Evolutionary conservation across 2,329 filamentous ascomycete species (phyloP).

Genomic region (Neonectria faginata): DNA sequence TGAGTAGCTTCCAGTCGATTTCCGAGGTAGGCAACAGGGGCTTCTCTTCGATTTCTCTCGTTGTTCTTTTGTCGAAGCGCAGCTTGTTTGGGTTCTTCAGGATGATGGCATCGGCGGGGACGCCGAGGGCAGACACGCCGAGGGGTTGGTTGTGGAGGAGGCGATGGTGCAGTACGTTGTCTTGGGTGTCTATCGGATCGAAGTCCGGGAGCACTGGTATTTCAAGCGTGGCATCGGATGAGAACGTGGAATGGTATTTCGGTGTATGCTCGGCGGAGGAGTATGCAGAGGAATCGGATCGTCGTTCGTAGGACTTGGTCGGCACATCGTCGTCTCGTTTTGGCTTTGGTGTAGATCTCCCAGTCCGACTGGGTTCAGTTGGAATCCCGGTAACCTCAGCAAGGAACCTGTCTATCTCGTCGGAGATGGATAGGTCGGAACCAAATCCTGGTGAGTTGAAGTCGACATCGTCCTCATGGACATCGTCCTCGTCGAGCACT

Average conservation of each 20-base stretch:
- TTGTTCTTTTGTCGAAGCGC: slow-evolving; percentile 31
- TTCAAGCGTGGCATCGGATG: slow-evolving; percentile 12
- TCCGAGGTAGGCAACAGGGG: slow-evolving; percentile 22
- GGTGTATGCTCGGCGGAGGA: slow-evolving; percentile 2
- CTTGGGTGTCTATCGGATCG: not conserved
- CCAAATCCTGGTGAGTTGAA: not conserved
- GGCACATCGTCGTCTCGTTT: not conserved
- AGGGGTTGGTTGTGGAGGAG: slow-evolving; percentile 48
- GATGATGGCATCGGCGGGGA: slow-evolving; percentile 59
- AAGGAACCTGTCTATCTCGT: slow-evolving; percentile 24
- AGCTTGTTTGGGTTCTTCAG: slow-evolving; percentile 55
- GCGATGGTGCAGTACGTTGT: slow-evolving; percentile 37
- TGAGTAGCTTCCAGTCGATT: slow-evolving; percentile 49
- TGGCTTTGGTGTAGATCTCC: not conserved
- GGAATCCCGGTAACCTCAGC: not conserved
- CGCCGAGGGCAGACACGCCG: slow-evolving; percentile 50
- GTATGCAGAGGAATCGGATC: slow-evolving; percentile 2
- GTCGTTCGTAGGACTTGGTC: not conserved
- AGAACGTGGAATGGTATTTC: slow-evolving; percentile 6
- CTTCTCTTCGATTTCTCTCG: slow-evolving; percentile 37
- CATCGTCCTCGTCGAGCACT: not conserved
- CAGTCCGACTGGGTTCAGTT: not conserved
- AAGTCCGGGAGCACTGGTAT: slow-evolving; percentile 23
- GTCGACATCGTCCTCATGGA: not conserved
- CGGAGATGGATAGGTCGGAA: not conserved